phyloP scores from a whole-genome alignment of 1,139 yeast species.

The Geotrichum bryndzae region DNA sequence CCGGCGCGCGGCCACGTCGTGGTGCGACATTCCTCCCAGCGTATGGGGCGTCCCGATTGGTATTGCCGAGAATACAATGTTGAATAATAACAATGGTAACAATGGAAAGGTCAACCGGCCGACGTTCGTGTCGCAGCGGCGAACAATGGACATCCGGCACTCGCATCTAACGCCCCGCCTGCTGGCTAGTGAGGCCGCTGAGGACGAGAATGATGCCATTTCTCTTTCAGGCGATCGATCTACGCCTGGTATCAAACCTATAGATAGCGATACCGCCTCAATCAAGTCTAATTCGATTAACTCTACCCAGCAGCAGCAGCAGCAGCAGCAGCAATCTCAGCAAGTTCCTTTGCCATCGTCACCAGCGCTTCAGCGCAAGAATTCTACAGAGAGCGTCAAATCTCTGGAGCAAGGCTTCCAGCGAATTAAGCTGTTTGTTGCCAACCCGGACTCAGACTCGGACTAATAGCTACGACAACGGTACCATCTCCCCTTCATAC shows the following conservation, averaged over 20 bases:
- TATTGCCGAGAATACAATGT: slow-evolving; percentile 38
- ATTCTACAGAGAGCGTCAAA: slow-evolving; percentile 26
- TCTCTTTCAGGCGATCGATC: background rate
- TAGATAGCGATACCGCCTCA: slow-evolving; percentile 37
- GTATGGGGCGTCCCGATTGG: slow-evolving; percentile 65
- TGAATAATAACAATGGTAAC: background rate
- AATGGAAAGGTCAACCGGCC: background rate
- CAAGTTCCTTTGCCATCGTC: background rate
- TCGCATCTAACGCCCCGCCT: slow-evolving; percentile 67
- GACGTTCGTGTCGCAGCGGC: background rate
- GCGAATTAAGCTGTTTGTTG: slow-evolving; percentile 51
- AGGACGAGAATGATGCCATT: slow-evolving; percentile 31
- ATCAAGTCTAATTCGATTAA: slow-evolving; percentile 64
- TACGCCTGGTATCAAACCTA: slow-evolving; percentile 16
- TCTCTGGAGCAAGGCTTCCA: slow-evolving; percentile 39
- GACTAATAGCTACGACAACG: background rate
- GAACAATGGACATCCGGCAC: slow-evolving; percentile 45
- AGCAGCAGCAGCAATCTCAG: background rate
- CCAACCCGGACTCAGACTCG: slow-evolving; percentile 54
- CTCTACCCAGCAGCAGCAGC: slow-evolving; percentile 29
- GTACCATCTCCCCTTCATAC: too few species aligned
- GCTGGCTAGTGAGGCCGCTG: slow-evolving; percentile 73
- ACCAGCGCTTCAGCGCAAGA: slow-evolving; percentile 11
- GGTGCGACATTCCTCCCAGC: slow-evolving; percentile 47
- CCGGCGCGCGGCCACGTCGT: slow-evolving; percentile 47